Evolutionary conservation across 306 rosid species (phyloP).

Genomic region (Pterocarpus macrocarpus): DNA sequence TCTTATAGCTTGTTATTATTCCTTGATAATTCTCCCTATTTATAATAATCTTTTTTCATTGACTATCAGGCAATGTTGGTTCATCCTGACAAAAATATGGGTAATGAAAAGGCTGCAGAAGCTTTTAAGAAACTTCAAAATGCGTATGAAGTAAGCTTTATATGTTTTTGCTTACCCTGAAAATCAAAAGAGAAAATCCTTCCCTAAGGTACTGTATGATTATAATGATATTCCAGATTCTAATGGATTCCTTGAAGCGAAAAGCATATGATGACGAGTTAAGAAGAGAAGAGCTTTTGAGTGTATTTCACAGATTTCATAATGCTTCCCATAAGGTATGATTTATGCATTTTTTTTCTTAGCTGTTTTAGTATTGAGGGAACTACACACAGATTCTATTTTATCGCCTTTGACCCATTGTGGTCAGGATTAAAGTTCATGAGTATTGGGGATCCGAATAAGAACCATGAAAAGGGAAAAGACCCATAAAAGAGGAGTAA

Average conservation of each 20-base stretch:
- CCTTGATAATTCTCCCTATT: constrained; percentile 44
- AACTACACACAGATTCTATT: neutral
- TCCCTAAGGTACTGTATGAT: constrained; percentile 39
- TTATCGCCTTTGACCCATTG: neutral
- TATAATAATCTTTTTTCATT: constrained; percentile 43
- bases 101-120: constrained; percentile 97
- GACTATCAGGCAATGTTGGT: constrained; percentile 94
- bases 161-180: constrained; percentile 24
- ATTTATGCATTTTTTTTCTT: constrained; percentile 7
- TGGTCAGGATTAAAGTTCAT: constrained; percentile 12
- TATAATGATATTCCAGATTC: constrained; percentile 66
- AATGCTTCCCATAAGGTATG: constrained; percentile 73
- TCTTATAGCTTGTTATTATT: constrained; percentile 37
- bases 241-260: constrained; percentile 87
- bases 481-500: constrained; percentile 1
- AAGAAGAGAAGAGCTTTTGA: constrained; percentile 90
- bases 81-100: constrained; percentile 99
- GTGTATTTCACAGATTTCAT: constrained; percentile 78
- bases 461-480: constrained; percentile 1
- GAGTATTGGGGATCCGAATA: constrained; percentile 15
- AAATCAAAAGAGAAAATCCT: constrained; percentile 37
- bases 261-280: constrained; percentile 94
- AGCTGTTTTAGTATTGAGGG: constrained; percentile 33
- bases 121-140: constrained; percentile 99
- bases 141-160: constrained; percentile 85